Conservation (phyloP, 1,139 yeast genomes). For the Yamadazyma pseudoaaseri region DNA sequence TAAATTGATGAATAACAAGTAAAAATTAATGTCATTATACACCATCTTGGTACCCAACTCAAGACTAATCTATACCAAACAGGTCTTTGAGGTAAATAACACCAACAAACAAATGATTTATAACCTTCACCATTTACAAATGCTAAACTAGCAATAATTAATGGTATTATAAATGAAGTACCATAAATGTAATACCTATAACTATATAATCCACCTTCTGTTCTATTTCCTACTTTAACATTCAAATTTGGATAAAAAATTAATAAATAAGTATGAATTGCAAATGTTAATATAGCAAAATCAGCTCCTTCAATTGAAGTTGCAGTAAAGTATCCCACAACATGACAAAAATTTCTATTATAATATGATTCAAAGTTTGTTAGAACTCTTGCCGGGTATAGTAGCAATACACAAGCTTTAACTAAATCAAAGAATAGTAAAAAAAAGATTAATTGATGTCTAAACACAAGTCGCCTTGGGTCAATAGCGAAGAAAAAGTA, state of each 20-base stretch:
- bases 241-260: conserved; percentile 60
- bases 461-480: conserved; percentile 57
- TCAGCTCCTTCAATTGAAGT: conserved; percentile 86
- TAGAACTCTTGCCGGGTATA: conserved; percentile 68
- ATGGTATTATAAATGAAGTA: conserved; percentile 59
- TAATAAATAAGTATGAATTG: conserved; percentile 75
- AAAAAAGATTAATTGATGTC: conserved; percentile 71
- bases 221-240: conserved; percentile 42
- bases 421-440: conserved; percentile 69
- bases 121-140: conserved; percentile 59
- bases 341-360: conserved; percentile 59
- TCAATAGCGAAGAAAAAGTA: conserved; percentile 61
- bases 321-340: conserved; percentile 84
- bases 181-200: conserved; percentile 61
- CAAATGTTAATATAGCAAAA: conserved; percentile 77
- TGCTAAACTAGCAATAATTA: conserved; percentile 70
- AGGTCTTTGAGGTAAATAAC: conserved; percentile 74
- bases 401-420: conserved; percentile 67
- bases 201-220: conserved; percentile 76
- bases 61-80: conserved; percentile 72
- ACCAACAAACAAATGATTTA: conserved; percentile 69
- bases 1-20: conserved; percentile 71
- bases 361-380: conserved; percentile 49
- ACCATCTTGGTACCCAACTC: conserved; percentile 82
- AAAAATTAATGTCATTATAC: conserved; percentile 61